Evolutionary conservation across 768 basidiomycete species (phyloP).

Genomic region (Panus rudis): DNA sequence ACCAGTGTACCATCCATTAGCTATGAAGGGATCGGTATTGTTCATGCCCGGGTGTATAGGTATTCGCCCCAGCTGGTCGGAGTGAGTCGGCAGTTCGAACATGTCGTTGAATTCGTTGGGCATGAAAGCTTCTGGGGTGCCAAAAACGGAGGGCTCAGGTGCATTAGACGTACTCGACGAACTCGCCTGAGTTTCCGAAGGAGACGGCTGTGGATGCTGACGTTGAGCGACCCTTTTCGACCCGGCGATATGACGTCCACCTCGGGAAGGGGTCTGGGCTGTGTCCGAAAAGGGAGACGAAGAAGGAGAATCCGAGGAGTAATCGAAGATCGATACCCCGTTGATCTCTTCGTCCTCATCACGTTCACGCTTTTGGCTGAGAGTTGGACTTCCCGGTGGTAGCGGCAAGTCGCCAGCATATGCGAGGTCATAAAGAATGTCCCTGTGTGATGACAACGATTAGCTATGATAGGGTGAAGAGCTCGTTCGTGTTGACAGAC

Average conservation of each 20-base stretch:
- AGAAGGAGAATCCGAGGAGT: not conserved
- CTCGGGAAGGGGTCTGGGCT: not conserved
- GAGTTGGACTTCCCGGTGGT: conserved; percentile 40
- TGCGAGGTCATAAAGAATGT: conserved; percentile 59
- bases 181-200: not conserved
- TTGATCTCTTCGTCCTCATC: conserved; percentile 19
- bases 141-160: no score
- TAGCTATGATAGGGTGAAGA: not conserved
- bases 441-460: conserved; percentile 31
- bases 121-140: conserved; percentile 1
- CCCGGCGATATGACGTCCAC: conserved; percentile 23
- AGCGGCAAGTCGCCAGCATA: conserved; percentile 62
- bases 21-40: no score
- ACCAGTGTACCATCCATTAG: no score
- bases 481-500: conserved; percentile 22
- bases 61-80: conserved; percentile 44
- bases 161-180: no score
- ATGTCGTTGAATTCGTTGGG: conserved; percentile 6
- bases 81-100: conserved; percentile 41
- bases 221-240: conserved; percentile 20
- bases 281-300: not conserved
- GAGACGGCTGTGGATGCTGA: not conserved
- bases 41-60: conserved; percentile 28
- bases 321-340: conserved; percentile 2
- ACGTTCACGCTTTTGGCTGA: conserved; percentile 50